These are phyloP conservation scores for Collybia nuda DNA, from an alignment of 768 basidiomycete species.

Conservation along the genomic window DNA sequence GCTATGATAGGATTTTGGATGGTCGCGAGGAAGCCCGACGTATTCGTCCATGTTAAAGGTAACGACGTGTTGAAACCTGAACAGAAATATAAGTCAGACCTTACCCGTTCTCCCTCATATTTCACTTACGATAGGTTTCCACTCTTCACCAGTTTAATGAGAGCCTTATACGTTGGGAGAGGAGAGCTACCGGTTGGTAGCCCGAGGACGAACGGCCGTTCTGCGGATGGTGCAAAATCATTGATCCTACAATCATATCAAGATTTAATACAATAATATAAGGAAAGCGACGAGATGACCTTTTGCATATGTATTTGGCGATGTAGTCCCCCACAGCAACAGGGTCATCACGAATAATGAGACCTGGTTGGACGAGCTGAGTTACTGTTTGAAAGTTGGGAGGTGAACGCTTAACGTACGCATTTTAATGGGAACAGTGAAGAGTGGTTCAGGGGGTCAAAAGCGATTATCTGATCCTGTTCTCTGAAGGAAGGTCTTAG, in stretches of 20 bases:
- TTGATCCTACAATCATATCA: slow-evolving; percentile 57
- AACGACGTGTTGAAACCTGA: slow-evolving; percentile 79
- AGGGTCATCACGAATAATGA: slow-evolving; percentile 81
- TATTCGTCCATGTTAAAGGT: slow-evolving; percentile 97
- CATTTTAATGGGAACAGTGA: neutral
- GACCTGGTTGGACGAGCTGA: slow-evolving; percentile 39
- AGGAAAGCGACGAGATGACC: slow-evolving; percentile 28
- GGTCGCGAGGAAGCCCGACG: slow-evolving; percentile 77
- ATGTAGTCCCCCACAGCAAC: slow-evolving; percentile 75
- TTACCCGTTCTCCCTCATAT: neutral
- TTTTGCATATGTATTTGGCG: slow-evolving; percentile 74
- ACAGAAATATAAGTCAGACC: neutral
- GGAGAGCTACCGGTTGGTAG: slow-evolving; percentile 89
- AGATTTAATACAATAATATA: neutral
- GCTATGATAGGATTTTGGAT: slow-evolving; percentile 86
- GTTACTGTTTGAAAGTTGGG: neutral
- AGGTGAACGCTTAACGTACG: neutral
- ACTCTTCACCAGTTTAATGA: slow-evolving; percentile 74
- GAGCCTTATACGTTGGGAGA: slow-evolving; percentile 82
- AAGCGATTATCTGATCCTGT: too few species aligned
- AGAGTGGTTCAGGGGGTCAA: too few species aligned
- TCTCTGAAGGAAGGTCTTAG: too few species aligned
- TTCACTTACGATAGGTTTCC: slow-evolving; percentile 70
- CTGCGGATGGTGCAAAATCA: slow-evolving; percentile 71
- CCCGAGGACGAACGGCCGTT: slow-evolving; percentile 82